Conservation (phyloP, 2,329 filamentous ascomycete species). For the Colletotrichum limetticola region DNA sequence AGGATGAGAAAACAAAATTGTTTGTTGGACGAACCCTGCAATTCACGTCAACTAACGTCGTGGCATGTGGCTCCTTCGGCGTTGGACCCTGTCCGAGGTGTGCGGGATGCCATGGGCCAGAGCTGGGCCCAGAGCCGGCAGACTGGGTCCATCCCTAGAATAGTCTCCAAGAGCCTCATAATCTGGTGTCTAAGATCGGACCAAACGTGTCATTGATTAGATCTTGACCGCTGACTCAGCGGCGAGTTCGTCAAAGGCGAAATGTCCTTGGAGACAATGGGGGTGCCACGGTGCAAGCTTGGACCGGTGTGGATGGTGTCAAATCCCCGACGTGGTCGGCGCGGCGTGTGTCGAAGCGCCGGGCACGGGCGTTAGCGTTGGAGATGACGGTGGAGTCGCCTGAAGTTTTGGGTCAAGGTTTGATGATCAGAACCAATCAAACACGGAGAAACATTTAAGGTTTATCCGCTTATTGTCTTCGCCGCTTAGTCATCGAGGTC, state of each 20-base stretch:
- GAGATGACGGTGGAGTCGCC: constrained; percentile 4
- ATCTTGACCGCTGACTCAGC: constrained; percentile 17
- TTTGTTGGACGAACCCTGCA: constrained; percentile 4
- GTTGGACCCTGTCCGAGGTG: constrained; percentile 13
- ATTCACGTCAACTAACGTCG: not conserved
- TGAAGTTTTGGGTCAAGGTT: constrained; percentile 11
- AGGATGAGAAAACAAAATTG: not conserved
- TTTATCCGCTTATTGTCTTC: not conserved
- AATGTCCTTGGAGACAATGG: not conserved
- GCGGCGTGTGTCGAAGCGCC: constrained; percentile 16
- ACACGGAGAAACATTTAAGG: not conserved
- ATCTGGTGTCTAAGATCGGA: not conserved
- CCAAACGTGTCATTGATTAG: not conserved
- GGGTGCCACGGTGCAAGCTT: not conserved
- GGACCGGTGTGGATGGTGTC: not conserved
- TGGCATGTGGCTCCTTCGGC: constrained; percentile 8
- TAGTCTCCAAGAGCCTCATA: constrained; percentile 6
- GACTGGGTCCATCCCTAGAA: constrained; percentile 4
- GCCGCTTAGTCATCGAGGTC: not conserved
- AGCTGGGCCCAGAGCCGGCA: too few species aligned
- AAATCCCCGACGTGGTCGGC: constrained; percentile 1
- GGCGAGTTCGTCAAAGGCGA: not conserved
- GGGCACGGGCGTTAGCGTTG: not conserved
- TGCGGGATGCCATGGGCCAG: constrained; percentile 8
- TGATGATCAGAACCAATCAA: not conserved